phyloP scores from a whole-genome alignment of 768 basidiomycete genomes.

The Russula griseocarnosa region DNA sequence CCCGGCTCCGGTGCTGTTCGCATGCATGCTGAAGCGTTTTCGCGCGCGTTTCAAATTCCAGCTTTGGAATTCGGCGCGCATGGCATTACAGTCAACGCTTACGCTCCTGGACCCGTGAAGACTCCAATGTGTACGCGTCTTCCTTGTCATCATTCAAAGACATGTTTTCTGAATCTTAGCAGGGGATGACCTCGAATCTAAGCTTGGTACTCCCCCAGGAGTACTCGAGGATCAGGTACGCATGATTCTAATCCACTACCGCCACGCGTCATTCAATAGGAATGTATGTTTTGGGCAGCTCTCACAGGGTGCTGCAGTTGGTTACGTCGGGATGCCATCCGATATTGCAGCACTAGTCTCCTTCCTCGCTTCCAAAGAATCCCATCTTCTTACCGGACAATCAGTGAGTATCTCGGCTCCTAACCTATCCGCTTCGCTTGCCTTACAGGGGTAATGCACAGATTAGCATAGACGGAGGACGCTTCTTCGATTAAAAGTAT shows the following conservation, averaged over 20 bases:
- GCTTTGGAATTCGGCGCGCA: conserved; percentile 28
- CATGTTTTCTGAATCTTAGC: not conserved
- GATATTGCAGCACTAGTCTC: conserved; percentile 35
- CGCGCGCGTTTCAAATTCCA: conserved; percentile 7
- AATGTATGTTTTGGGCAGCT: conserved; percentile 12
- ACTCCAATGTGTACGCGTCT: conserved; percentile 27
- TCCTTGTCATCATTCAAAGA: not conserved
- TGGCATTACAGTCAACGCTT: conserved; percentile 31
- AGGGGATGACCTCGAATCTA: conserved; percentile 21
- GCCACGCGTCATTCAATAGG: not conserved
- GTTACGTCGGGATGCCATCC: conserved; percentile 28
- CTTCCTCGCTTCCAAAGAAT: conserved; percentile 35
- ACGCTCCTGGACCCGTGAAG: conserved; percentile 28
- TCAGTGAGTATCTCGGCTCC: conserved; percentile 17
- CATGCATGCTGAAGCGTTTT: not conserved
- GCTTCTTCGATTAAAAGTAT: conserved; percentile 17
- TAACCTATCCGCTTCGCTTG: not conserved
- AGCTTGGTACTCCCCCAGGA: conserved; percentile 11
- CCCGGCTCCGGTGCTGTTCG: conserved; percentile 4
- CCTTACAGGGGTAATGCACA: conserved; percentile 6
- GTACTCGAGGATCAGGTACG: conserved; percentile 22
- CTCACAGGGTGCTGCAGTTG: conserved; percentile 26
- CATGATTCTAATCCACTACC: not conserved
- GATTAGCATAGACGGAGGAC: conserved; percentile 26
- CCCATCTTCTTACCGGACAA: conserved; percentile 34